These are phyloP conservation scores for Periconia sp. DNA, from an alignment of 2,329 filamentous ascomycete species.

Conservation along the genomic window DNA sequence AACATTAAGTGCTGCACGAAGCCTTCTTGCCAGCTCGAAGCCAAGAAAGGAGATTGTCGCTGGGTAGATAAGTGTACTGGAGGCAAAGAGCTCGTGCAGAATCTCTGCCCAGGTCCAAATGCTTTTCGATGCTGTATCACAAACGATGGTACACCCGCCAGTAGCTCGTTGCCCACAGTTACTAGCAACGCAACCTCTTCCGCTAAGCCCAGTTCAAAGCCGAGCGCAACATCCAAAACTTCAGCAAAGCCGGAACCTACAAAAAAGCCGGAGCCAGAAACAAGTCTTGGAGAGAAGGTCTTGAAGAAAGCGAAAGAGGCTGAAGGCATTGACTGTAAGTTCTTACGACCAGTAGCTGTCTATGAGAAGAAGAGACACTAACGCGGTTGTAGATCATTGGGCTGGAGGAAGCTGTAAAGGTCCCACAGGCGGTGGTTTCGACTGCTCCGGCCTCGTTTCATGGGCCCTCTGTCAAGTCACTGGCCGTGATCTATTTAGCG, in stretches of 20 bases:
- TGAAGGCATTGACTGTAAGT: constrained; percentile 19
- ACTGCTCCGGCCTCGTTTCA: constrained; percentile 24
- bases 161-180: background rate
- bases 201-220: constrained; percentile 1
- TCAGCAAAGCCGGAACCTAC: constrained; percentile 7
- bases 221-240: constrained; percentile 2
- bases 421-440: constrained; percentile 20
- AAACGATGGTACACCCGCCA: constrained; percentile 1
- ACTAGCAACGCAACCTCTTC: background rate
- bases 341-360: background rate
- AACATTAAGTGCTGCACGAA: constrained; percentile 28
- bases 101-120: constrained; percentile 19
- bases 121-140: constrained; percentile 19
- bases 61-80: constrained; percentile 16
- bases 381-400: constrained; percentile 17
- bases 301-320: constrained; percentile 21
- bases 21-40: constrained; percentile 13
- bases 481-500: constrained; percentile 21
- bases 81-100: constrained; percentile 11
- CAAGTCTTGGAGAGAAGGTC: constrained; percentile 18
- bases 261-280: constrained; percentile 6
- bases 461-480: constrained; percentile 28
- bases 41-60: constrained; percentile 18
- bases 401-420: constrained; percentile 25
- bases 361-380: background rate